These are phyloP conservation scores for Saururus chinensis DNA, from an alignment of 164 flowering plant species.

Conservation along the genomic window DNA sequence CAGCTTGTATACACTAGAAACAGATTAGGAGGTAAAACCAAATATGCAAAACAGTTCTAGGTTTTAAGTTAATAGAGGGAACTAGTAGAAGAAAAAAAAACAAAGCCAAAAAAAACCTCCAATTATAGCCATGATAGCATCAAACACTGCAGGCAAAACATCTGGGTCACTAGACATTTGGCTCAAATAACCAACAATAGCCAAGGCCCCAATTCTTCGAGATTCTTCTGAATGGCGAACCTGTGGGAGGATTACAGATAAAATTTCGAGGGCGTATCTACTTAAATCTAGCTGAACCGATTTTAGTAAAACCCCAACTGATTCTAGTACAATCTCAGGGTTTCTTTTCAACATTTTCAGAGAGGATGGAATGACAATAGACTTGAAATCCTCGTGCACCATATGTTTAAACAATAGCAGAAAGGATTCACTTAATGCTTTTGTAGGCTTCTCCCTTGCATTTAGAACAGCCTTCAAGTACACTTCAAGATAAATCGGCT, in stretches of 20 bases:
- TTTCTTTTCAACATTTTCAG: slow-evolving; percentile 90
- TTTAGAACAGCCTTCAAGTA: slow-evolving; percentile 70
- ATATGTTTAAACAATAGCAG: slow-evolving; percentile 48
- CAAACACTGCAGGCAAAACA: slow-evolving; percentile 63
- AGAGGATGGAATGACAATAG: slow-evolving; percentile 59
- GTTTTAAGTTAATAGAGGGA: not conserved
- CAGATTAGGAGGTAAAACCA: not conserved
- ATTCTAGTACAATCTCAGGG: slow-evolving; percentile 91
- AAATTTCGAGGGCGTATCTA: slow-evolving; percentile 76
- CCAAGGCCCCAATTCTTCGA: slow-evolving; percentile 57
- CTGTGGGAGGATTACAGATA: slow-evolving; percentile 66
- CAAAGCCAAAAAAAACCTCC: slow-evolving; percentile 82
- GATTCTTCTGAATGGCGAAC: slow-evolving; percentile 90
- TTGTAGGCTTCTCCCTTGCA: slow-evolving; percentile 72
- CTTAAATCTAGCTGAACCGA: slow-evolving; percentile 76
- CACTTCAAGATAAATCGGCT: slow-evolving; percentile 76
- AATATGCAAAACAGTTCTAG: too few relatives aligned
- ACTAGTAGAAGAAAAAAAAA: too few relatives aligned
- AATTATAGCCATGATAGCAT: slow-evolving; percentile 60
- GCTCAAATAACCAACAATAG: slow-evolving; percentile 58
- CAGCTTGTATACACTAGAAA: not conserved
- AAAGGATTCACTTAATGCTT: slow-evolving; percentile 71
- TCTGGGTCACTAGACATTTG: slow-evolving; percentile 93
- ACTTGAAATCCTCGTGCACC: slow-evolving; percentile 78
- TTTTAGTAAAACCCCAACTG: slow-evolving; percentile 65